Evolutionary conservation across 495 filamentous ascomycete genomes (phyloP), one percentile per base, ranked within the genome.

Genomic region (Penicillium maclennaniae): DNA sequence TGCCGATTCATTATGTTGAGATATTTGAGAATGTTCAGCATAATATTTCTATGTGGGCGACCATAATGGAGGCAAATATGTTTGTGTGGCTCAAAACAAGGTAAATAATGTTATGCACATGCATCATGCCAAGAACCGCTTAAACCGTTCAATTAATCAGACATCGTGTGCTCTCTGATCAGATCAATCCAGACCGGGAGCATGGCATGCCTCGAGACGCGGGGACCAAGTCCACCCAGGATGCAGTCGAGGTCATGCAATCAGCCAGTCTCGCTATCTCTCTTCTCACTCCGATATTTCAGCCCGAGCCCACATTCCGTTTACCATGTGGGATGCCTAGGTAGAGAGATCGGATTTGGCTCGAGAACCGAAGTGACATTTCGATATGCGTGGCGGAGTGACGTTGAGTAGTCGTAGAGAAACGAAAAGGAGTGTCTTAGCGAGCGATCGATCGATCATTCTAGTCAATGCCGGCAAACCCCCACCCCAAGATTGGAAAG

Each of bases 121-220:
- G n/a, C n/a, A 38, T 38, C 14, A 47, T n/a, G 45, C 45, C 5
- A 47, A 3, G 14, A 8, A 25, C 19, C 5, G 23, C 23, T 23
- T 5, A 23, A 23, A 34, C 14, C 10, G 31, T 12, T 10, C 31
- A 34, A 34, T 12, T 12, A 31, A 47, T 47, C 45, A 47, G 31
- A 47, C 20, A 25, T 23, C 45, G 45, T 47, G 17, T 47, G 25
- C 20, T 19, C 14, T 47, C 45, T 47, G 31, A 47, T 26, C 45
- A 47, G 37, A 15, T 19, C 4, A 38, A 37, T 37, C 38, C n/a
- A 36, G 19, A 19, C 12, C 28, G 5, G 17, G n/a, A n/a, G 6
- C n/a, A 21, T 12, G 19, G n/a, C 44, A 19, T 21, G 19, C 19
- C n/a, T n/a, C n/a, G n/a, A n/a, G n/a, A n/a, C n/a, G n/a, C n/a